Percentiles rank a stretch among this genome's conserved stretches.
Evolutionary conservation across 768 basidiomycete genomes (phyloP).

Genomic region (Leccinum pellstonianum): DNA sequence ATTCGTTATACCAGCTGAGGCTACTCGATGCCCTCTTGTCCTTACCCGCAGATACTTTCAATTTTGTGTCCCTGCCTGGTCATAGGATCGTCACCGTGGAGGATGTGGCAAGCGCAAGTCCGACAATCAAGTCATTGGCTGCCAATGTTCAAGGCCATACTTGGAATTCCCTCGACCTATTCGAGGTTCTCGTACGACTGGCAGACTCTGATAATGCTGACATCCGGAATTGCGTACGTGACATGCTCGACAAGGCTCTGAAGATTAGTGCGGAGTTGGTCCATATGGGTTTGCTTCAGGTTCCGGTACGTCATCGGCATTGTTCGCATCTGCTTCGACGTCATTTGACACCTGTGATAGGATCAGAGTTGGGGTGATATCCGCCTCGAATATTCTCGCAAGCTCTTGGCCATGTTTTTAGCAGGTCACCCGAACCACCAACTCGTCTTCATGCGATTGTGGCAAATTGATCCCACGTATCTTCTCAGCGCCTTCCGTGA

Average conservation of each 20-base stretch:
- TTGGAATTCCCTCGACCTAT: conserved; percentile 93
- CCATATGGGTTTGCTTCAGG: conserved; percentile 88
- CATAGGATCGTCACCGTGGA: conserved; percentile 84
- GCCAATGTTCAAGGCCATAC: conserved; percentile 88
- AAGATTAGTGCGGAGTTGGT: conserved; percentile 94
- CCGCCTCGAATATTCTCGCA: conserved; percentile 82
- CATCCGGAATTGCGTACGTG: conserved; percentile 73
- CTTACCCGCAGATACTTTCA: conserved; percentile 87
- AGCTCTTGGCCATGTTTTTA: conserved; percentile 85
- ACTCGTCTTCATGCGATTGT: conserved; percentile 94
- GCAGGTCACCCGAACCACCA: conserved; percentile 93
- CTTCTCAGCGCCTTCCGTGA: conserved; percentile 86
- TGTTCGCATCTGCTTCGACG: not conserved
- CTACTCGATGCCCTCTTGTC: conserved; percentile 87
- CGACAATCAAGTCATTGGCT: conserved; percentile 89
- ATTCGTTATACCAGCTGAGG: conserved; percentile 80
- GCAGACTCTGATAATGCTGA: conserved; percentile 71
- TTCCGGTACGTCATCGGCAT: conserved; percentile 68
- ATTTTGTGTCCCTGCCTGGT: conserved; percentile 85
- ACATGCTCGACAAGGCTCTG: conserved; percentile 92
- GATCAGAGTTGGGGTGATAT: conserved; percentile 87
- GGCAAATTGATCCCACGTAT: conserved; percentile 86
- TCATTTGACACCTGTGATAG: conserved; percentile 29
- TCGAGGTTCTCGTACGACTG: conserved; percentile 81
- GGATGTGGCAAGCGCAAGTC: conserved; percentile 79